Base-by-base conservation (phyloP, 2,329 filamentous ascomycete species). In the Aspergillus costaricaensis region DNA sequence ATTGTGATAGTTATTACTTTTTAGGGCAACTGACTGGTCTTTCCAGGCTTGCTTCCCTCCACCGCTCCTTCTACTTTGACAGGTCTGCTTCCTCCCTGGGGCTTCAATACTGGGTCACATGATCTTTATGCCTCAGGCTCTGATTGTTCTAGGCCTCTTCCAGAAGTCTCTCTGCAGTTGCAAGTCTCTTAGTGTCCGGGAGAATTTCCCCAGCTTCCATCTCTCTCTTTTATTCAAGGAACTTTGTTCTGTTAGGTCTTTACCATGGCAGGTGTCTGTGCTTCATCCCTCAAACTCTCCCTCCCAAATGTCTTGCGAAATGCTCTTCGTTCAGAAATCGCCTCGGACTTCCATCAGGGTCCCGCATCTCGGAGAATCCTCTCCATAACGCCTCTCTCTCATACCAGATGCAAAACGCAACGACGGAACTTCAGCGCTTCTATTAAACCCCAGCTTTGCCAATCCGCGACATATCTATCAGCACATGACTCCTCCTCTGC, bases 301-400 rank as follows among this genome's bases (percentile, higher is more conserved):
- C 58, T 74, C 12, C 64, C 74, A 10, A 64, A 57, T 4, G 43
- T 70, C 9, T 57, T 75, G 14, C 67, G 64, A 54, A 67, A 62
- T 51, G 53, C 72, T 12, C 69, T 70, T 32, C 66, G 62, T 41
- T 62, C 68, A 8, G 68, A 74, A 32, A 53, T 68, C 43, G 57
- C 62, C 38, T 51, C 56, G 36, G 58, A 64, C 15, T 23, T 64
- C 48, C 54, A 60, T 52, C 56, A 50, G 51, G 49, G 58, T 44
- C 38, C 27, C 53, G 47, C 53, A 27, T 30, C 43, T 48, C 62
- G 64, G 49, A 44, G 27, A 10, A 36, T 36, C 32, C 41, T 54
- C 44, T 39, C 25, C 39, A 59, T 14, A 55, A 25, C 39, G 19
- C 43, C 41, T 55, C 36, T 63, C 32, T 15, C 60, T n/a, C 54